These are phyloP conservation scores for Vitis labrusca DNA, from an alignment of 164 flowering plant genomes.

Conservation along the genomic window DNA sequence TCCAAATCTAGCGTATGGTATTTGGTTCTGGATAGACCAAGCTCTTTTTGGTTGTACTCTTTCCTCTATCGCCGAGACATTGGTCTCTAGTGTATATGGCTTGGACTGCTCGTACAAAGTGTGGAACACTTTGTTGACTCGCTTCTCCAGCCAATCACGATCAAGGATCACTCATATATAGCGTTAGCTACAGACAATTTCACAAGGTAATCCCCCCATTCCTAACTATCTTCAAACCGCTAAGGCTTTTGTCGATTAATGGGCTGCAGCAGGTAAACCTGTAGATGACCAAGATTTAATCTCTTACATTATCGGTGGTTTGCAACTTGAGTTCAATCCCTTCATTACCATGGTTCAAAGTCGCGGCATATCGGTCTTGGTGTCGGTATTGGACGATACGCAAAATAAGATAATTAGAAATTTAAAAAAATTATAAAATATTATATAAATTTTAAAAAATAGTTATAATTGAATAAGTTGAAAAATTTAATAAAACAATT, in stretches of 20 bases:
- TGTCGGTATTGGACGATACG: accelerated
- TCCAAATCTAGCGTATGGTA: too few species aligned
- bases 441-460: too few species aligned
- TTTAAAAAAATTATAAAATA: too few species aligned
- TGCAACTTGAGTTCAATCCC: neutral
- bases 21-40: too few species aligned
- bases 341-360: neutral
- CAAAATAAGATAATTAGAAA: too few species aligned
- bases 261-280: neutral
- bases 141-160: neutral
- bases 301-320: neutral
- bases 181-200: neutral
- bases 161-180: neutral
- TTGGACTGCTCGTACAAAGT: neutral
- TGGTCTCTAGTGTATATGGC: too few species aligned
- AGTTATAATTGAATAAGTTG: too few species aligned
- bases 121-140: neutral
- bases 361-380: too few species aligned
- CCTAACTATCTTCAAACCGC: neutral
- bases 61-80: too few species aligned
- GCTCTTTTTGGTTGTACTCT: too few species aligned
- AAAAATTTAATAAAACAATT: too few species aligned
- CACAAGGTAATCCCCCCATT: neutral
- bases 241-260: neutral
- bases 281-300: neutral